Evolutionary conservation across 1,139 yeast genomes (phyloP).

Genomic region (Eremothecium gossypii): DNA sequence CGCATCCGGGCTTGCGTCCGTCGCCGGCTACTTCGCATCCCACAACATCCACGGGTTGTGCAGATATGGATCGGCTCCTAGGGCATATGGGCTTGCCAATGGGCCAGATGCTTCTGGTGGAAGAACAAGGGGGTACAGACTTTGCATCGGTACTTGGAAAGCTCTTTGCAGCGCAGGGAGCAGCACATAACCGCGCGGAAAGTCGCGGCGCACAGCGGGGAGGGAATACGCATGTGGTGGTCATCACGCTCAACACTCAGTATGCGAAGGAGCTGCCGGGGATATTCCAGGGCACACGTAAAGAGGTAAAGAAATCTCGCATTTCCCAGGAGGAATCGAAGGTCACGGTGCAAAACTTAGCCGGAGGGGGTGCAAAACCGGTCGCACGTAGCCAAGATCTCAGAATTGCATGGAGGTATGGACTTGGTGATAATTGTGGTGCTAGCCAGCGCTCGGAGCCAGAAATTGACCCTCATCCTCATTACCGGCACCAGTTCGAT

Average conservation of each 20-base stretch:
- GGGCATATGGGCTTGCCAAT: constrained; percentile 82
- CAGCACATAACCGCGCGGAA: constrained; percentile 53
- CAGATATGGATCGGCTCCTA: constrained; percentile 64
- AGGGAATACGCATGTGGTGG: constrained; percentile 51
- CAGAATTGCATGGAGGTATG: constrained; percentile 86
- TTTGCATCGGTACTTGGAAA: constrained; percentile 68
- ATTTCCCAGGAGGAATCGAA: constrained; percentile 52
- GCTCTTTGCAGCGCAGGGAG: constrained; percentile 71
- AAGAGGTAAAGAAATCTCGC: constrained; percentile 53
- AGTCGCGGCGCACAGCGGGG: constrained; percentile 23
- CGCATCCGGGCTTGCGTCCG: constrained; percentile 60
- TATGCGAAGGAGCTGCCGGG: constrained; percentile 82
- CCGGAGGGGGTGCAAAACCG: constrained; percentile 26
- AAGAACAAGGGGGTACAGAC: constrained; percentile 86
- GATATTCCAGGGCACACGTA: constrained; percentile 58
- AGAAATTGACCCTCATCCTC: constrained; percentile 33
- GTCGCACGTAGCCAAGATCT: constrained; percentile 37
- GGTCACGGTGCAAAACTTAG: constrained; percentile 58
- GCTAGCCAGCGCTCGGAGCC: constrained; percentile 21
- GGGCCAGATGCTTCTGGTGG: constrained; percentile 60
- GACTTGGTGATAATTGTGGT: constrained; percentile 37
- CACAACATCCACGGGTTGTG: constrained; percentile 67
- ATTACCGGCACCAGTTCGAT: constrained; percentile 65
- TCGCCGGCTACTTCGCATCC: constrained; percentile 69
- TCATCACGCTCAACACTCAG: constrained; percentile 48